These are phyloP conservation scores for Pleurotus djamor DNA, from an alignment of 768 basidiomycete genomes.

Conservation along the genomic window DNA sequence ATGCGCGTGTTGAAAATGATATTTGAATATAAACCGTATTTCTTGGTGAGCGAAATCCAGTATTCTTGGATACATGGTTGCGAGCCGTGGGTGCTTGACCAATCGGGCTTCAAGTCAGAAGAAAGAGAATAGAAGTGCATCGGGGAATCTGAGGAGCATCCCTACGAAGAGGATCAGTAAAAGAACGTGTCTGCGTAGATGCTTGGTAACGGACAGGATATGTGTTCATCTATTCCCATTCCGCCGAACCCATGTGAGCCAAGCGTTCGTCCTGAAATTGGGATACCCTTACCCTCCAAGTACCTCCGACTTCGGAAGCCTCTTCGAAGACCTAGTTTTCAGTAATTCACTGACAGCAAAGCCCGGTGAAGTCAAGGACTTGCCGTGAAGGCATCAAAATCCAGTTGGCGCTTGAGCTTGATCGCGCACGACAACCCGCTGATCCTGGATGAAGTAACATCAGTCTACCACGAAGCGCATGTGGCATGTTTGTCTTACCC, in stretches of 20 bases:
- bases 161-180: conserved; percentile 20
- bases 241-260: not conserved
- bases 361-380: not conserved
- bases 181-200: not conserved
- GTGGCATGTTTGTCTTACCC: not conserved
- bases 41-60: conserved; percentile 36
- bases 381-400: not conserved
- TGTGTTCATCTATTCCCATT: conserved; percentile 26
- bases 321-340: conserved; percentile 42
- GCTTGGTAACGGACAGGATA: conserved; percentile 24
- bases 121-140: conserved; percentile 45
- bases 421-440: not conserved
- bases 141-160: conserved; percentile 41
- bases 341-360: not conserved
- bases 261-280: not conserved
- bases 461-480: not conserved
- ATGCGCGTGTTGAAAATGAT: conserved; percentile 44
- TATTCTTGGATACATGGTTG: conserved; percentile 45
- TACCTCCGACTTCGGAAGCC: conserved; percentile 41
- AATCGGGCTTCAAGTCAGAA: conserved; percentile 42
- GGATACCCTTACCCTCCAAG: conserved; percentile 42
- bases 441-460: not conserved
- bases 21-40: conserved; percentile 36
- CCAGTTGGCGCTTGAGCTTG: not conserved
- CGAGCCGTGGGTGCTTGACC: conserved; percentile 37